A percentile compares a stretch with the other conserved stretches of the same genome.
phyloP scores from a whole-genome alignment of 2,329 filamentous ascomycete species.

The Claviceps sp. region DNA sequence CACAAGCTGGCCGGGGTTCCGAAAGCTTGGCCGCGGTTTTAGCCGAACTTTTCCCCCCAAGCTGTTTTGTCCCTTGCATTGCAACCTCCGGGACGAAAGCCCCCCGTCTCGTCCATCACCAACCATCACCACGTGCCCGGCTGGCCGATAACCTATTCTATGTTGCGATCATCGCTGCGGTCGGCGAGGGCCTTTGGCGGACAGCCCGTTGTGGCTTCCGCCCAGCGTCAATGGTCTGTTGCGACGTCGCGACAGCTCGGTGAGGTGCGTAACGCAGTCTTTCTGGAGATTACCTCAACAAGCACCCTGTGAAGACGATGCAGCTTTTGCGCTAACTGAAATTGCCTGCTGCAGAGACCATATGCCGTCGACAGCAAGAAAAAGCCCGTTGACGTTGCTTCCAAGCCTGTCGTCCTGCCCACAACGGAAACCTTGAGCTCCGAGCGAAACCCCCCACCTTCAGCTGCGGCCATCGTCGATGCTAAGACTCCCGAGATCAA shows the following conservation, averaged over 20 bases:
- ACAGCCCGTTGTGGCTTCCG: slow-evolving; percentile 38
- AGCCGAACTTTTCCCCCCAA: slow-evolving; percentile 31
- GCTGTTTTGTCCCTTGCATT: slow-evolving; percentile 26
- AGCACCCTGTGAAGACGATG: background rate
- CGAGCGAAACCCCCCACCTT: slow-evolving; percentile 28
- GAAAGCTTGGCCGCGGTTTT: slow-evolving; percentile 11
- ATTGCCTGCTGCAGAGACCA: slow-evolving; percentile 30
- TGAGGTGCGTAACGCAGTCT: slow-evolving; percentile 16
- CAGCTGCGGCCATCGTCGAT: slow-evolving; percentile 19
- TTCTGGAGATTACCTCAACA: background rate
- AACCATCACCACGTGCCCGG: slow-evolving; percentile 19
- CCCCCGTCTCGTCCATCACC: slow-evolving; percentile 9
- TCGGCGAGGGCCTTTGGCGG: slow-evolving; percentile 46
- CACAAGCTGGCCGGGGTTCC: slow-evolving; percentile 15
- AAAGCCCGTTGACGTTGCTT: slow-evolving; percentile 34
- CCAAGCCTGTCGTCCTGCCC: slow-evolving; percentile 39
- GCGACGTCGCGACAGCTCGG: slow-evolving; percentile 20
- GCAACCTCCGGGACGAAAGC: slow-evolving; percentile 11
- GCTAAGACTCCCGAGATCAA: slow-evolving; percentile 13
- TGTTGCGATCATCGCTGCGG: slow-evolving; percentile 58
- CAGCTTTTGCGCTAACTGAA: background rate
- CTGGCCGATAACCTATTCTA: slow-evolving; percentile 40
- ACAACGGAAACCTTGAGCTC: slow-evolving; percentile 38
- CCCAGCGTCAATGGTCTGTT: slow-evolving; percentile 45
- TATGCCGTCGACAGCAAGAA: slow-evolving; percentile 45